Evolutionary conservation across 2,329 filamentous ascomycete species (phyloP), one percentile per base, ranked within the genome.

Genomic region (Drechslerella stenobrocha): DNA sequence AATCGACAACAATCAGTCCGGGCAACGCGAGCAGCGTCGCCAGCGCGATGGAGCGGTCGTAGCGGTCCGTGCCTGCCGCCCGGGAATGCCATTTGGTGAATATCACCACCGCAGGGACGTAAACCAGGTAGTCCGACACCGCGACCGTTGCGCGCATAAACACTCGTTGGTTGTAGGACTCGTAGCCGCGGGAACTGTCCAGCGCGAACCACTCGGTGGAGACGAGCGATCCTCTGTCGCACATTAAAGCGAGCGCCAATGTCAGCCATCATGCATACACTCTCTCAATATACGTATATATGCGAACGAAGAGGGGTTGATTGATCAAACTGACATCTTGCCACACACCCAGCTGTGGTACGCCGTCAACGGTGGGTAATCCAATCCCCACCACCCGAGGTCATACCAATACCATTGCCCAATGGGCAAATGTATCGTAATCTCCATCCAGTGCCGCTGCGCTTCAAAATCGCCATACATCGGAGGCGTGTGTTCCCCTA

Each of bases 321-420:
- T 20, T 2, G 5, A 7, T 6, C 51, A 70, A 59, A 72, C 24
- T 13, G n/a, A 84, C 80, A 96, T 83, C 77, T 87, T 88, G 70
- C 93, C 93, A 69, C 95, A 79, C n/a, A 93, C 75, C 92, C 91
- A 97, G 79, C 91, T 96, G 77, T 98, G 93, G 78, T 98, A 98
- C 52, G 93, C 95, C 53, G 93, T 98, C 78, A 98, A 82, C 52
- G 93, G 93, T 59, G 93, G 93, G 76, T 98, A 98, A 78, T 98
- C 93, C 71, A 98, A 82, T 0, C 95, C 95, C 93, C 93, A 98
- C 87, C 92, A 98, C 74, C 92, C 82, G 44, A 97, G 80, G 75
- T 98, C 91, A 76, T 98, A 90, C 75, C 95, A 96, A 77, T 98
- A 98, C 93, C 95, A 98, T 76, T 93, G 88, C 8, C 90, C 93